Evolutionary conservation across 192 early-diverging fungal species (phyloP).

Genomic region (Backusella liffmaniae): DNA sequence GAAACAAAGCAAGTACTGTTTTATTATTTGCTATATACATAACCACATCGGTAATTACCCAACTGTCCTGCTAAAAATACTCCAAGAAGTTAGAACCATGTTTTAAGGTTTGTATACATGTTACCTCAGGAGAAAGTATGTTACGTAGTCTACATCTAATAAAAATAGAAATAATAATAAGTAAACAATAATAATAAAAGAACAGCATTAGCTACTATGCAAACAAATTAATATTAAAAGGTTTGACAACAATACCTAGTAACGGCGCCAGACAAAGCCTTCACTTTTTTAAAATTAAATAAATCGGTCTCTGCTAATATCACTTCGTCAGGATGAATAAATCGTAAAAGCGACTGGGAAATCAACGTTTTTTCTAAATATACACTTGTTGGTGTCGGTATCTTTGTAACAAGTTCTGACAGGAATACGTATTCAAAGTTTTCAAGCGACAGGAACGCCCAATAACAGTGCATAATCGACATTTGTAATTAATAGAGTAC

Average conservation of each 20-base stretch:
- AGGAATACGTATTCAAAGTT: neutral
- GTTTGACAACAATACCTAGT: neutral
- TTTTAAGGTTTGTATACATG: neutral
- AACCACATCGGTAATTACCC: constrained; percentile 19
- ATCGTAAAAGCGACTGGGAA: neutral
- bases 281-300: neutral
- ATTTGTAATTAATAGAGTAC: neutral
- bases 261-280: neutral
- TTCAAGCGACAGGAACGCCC: constrained; percentile 7
- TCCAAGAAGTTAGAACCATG: neutral
- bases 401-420: neutral
- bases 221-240: neutral
- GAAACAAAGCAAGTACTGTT: constrained; percentile 20
- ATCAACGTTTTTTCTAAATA: neutral
- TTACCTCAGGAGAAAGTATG: neutral
- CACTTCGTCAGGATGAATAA: constrained; percentile 2
- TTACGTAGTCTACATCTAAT: neutral
- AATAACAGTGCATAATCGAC: constrained; percentile 1
- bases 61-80: neutral
- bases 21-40: constrained; percentile 23
- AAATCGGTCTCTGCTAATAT: neutral
- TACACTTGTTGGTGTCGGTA: neutral
- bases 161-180: neutral
- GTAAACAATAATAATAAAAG: neutral
- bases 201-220: neutral